Base-by-base conservation (phyloP, 768 basidiomycete species). In the Suillus clintonianus region DNA sequence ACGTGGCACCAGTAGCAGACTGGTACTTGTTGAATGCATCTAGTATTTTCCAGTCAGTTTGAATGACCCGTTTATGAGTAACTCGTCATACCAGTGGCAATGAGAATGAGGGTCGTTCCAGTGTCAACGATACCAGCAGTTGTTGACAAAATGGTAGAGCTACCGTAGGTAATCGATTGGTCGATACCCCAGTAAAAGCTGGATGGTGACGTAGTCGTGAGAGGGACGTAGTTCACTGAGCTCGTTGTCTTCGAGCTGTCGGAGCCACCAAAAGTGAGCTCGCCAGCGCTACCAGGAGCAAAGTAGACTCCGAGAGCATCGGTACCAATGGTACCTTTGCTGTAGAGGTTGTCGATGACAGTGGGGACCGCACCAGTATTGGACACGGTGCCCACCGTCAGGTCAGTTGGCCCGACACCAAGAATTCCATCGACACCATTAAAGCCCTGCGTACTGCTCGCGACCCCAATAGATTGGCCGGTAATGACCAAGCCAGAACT, bases 381-480 rank as follows among this genome's bases (percentile, higher is more conserved):
- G 13, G 22, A 37, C 10, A 73, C 45, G 34, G 64, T 68, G 62
- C 72, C 76, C 11, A 64, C 42, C 5, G 78, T 78, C n/a, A 80
- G 65, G 53, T 69, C 72, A 4, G 60, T 61, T 13, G 78, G 78
- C 13, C 78, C 69, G 56, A 60, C 54, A 71, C 79, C 67, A 15
- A 83, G 73, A 58, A 82, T 71, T 15, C 82, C 82, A 60, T 82
- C 80, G 9, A 79, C 65, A 8, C 69, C 73, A 6, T 55, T 43
- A 54, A 78, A 72, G 11, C 76, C 78, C 2, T 17, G 0, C 14
- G 71, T n/a, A 2, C 55, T 50, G 14, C 19, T 11, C 1, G 81
- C 80, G 50, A 74, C 75, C 5, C 80, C 80, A 36, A 82, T 77
- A 22, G 72, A 73, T 69, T 82, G 81, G 0, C 64, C 55, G 10